Conservation (phyloP, 805 yeast genomes). For the Zygosaccharomyces bailii region DNA sequence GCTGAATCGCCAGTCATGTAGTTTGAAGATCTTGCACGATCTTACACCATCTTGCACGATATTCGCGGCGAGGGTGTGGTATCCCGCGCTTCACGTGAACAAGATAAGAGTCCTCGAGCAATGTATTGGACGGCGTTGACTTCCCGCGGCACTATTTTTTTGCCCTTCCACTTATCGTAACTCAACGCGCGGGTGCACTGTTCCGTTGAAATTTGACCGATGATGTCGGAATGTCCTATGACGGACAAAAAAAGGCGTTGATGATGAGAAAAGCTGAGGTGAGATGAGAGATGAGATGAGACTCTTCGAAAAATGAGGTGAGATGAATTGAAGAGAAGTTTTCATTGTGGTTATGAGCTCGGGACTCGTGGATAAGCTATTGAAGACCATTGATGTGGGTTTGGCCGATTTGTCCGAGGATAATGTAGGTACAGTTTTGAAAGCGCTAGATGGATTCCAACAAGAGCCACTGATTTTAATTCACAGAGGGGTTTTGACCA, state of each 20-base stretch:
- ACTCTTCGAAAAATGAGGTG: background rate
- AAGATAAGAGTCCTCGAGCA: background rate
- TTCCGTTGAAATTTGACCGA: background rate
- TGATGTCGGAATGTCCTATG: too few relatives aligned
- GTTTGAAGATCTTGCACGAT: background rate
- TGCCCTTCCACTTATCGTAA: background rate
- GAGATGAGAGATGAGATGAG: background rate
- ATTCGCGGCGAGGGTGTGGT: background rate
- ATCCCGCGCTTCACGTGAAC: background rate
- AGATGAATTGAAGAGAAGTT: background rate
- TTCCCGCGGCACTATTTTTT: background rate
- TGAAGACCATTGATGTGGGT: conserved; percentile 14
- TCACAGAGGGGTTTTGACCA: conserved; percentile 2
- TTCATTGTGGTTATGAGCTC: background rate
- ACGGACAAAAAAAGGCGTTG: background rate
- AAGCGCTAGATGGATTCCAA: conserved; percentile 26
- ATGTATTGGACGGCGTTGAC: background rate
- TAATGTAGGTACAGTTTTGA: conserved; percentile 9
- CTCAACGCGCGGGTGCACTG: background rate
- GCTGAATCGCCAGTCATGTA: background rate
- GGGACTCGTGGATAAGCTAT: conserved; percentile 9
- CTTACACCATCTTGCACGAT: background rate
- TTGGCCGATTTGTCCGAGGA: conserved; percentile 9
- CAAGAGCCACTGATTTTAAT: conserved; percentile 24
- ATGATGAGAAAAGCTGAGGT: background rate